phyloP scores from a whole-genome alignment of 257 asterid species.

The Fraxinus quadrangulata region DNA sequence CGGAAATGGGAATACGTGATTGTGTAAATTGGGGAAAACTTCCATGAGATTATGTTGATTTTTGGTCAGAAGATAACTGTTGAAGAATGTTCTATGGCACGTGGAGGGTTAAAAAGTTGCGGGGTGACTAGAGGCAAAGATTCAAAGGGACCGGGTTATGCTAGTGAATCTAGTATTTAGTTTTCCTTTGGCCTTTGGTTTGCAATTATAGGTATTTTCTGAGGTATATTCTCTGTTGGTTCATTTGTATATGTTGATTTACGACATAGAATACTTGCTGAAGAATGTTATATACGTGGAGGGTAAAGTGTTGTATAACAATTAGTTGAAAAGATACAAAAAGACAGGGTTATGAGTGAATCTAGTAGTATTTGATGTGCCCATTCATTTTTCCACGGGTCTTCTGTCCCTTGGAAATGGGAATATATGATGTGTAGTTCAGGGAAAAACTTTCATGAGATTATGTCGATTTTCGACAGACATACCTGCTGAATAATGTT shows the following conservation, averaged over 20 bases:
- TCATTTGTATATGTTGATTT: not conserved
- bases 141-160: constrained; percentile 16
- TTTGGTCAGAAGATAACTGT: not conserved
- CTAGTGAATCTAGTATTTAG: not conserved
- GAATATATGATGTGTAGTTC: constrained; percentile 15
- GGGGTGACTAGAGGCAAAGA: constrained; percentile 21
- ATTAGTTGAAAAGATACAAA: no score
- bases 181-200: no score
- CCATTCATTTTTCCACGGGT: constrained; percentile 11
- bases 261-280: not conserved
- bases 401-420: not conserved
- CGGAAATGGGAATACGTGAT: constrained; percentile 5
- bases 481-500: not conserved
- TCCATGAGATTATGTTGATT: constrained; percentile 10
- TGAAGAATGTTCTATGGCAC: not conserved
- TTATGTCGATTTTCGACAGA: not conserved
- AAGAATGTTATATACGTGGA: not conserved
- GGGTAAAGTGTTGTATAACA: no score
- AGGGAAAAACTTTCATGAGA: constrained; percentile 10
- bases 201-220: not conserved
- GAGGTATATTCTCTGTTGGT: not conserved
- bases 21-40: constrained; percentile 13
- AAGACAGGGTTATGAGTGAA: no score
- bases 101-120: constrained; percentile 13
- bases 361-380: not conserved